A percentile compares a stretch with the other conserved stretches of the same genome.
Evolutionary conservation across 2,329 filamentous ascomycete species (phyloP).

Genomic region (Pseudocercospora ulei): DNA sequence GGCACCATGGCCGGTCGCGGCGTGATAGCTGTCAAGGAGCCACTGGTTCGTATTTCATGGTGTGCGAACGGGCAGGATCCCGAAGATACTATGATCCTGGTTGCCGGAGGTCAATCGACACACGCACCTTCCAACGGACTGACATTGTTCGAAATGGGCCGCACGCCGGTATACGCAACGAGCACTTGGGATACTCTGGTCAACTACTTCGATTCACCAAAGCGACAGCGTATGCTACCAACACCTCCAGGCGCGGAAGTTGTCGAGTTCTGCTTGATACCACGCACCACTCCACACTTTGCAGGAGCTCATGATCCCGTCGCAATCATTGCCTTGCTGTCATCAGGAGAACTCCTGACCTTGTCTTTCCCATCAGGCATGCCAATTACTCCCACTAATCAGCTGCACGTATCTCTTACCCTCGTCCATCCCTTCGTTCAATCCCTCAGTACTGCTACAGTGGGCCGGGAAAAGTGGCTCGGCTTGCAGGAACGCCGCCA

Average conservation of each 20-base stretch:
- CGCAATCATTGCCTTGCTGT: constrained; percentile 66
- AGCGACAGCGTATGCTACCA: constrained; percentile 59
- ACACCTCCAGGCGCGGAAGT: constrained; percentile 70
- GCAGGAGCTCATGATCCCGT: constrained; percentile 82
- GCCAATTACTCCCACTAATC: constrained; percentile 83
- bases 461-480: constrained; percentile 76
- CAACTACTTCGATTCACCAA: constrained; percentile 67
- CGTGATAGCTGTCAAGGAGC: constrained; percentile 55
- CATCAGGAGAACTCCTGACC: constrained; percentile 80
- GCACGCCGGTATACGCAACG: constrained; percentile 82
- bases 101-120: constrained; percentile 68
- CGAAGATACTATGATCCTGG: constrained; percentile 79
- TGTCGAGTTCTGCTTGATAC: constrained; percentile 71
- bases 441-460: constrained; percentile 57
- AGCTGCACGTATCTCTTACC: constrained; percentile 75
- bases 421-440: constrained; percentile 86
- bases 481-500: constrained; percentile 77
- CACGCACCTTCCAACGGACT: constrained; percentile 63
- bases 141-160: constrained; percentile 79
- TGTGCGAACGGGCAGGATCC: constrained; percentile 79
- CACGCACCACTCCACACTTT: constrained; percentile 74
- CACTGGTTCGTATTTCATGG: constrained; percentile 73
- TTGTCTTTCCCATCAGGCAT: constrained; percentile 87
- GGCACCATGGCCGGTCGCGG: constrained; percentile 35
- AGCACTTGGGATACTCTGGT: constrained; percentile 77